Percentiles rank a stretch among this genome's conserved stretches.
phyloP scores from a whole-genome alignment of 495 filamentous ascomycete species.

The Podospora sp. region DNA sequence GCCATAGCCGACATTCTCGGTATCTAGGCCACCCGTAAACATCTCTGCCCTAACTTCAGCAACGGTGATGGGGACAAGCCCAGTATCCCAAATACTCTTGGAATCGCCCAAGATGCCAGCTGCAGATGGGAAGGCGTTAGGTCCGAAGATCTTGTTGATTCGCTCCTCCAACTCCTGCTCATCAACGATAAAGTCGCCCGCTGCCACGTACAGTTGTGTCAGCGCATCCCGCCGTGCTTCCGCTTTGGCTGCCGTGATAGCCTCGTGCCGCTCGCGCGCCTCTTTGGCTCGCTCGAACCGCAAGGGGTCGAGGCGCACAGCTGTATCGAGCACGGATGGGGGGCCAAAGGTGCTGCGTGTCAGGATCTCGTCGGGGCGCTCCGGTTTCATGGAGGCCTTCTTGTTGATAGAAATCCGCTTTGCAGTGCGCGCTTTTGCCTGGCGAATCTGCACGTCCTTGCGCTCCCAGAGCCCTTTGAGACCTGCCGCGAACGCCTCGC shows the following conservation, averaged over 20 bases:
- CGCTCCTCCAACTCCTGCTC: constrained; percentile 45
- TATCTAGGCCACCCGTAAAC: constrained; percentile 4
- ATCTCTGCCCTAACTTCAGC: constrained; percentile 33
- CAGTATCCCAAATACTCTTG: constrained; percentile 46
- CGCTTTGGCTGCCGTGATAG: constrained; percentile 28
- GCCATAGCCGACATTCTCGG: constrained; percentile 21
- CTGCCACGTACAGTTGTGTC: constrained; percentile 50
- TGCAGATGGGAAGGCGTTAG: constrained; percentile 22
- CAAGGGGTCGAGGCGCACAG: constrained; percentile 36
- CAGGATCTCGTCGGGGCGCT: constrained; percentile 46
- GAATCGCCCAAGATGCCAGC: constrained; percentile 16
- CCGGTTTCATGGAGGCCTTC: constrained; percentile 39
- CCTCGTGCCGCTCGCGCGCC: constrained; percentile 30
- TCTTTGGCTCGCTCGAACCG: constrained; percentile 38
- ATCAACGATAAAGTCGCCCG: constrained; percentile 49
- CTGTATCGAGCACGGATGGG: constrained; percentile 31
- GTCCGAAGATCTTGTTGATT: constrained; percentile 42
- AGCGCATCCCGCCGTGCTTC: constrained; percentile 50
- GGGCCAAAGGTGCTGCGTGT: constrained; percentile 44
- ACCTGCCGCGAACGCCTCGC: constrained; percentile 40
- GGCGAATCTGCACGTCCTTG: constrained; percentile 32
- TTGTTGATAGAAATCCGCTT: constrained; percentile 27
- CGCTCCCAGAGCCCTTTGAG: constrained; percentile 44
- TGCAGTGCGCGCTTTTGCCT: constrained; percentile 15
- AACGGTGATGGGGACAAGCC: constrained; percentile 37